Evolutionary conservation across 2,329 filamentous ascomycete species (phyloP), one percentile per base, ranked within the genome.

Genomic region (Ophiocordyceps robertsii): DNA sequence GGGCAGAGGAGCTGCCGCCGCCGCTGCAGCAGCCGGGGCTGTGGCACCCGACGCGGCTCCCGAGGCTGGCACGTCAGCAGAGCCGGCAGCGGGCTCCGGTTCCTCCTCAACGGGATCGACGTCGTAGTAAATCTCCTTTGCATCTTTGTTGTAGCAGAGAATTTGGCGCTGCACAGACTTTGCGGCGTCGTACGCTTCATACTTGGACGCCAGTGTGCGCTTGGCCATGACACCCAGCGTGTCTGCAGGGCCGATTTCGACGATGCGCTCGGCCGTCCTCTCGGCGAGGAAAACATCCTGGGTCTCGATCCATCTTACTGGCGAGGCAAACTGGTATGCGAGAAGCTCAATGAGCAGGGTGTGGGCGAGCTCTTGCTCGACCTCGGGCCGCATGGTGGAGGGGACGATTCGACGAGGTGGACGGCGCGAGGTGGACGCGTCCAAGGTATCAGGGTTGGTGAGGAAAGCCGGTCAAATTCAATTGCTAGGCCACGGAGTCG

Each of bases 61-160:
- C 4, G 72, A 60, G 6, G 71, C 56, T 39, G 71, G 56, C 39
- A 73, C 58, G 32, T 71, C 58, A 14, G 69, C 59, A 42, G 73
- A 60, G 47, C 66, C 59, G 21, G 72, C 65, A 12, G 69, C 62
- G 1, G 80, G 69, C 56, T 83, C 82, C 38, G 83, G 75, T 64
- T 96, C 92, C 44, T 98, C 92, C 57, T 93, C 87, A 29, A 94
- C 72, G 0, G 92, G 92, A 58, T 98, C 92, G 37, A 94, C 89
- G 60, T 95, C 90, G 66, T 98, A 98, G 72, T 98, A 98, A 51
- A 98, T 98, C 65, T 98, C 92, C 64, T 95, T 96, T 44, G 88
- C 84, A 59, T 98, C 92, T 66, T 98, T 98, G 73, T 95, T 96
- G 72, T 96, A 98, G 73, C 92, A 96, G 44, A 98, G 77, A 61